Percentiles rank a stretch among this genome's conserved stretches.
Evolutionary conservation across 805 yeast genomes (phyloP).

Genomic region (Barnettozyma sucrosica): DNA sequence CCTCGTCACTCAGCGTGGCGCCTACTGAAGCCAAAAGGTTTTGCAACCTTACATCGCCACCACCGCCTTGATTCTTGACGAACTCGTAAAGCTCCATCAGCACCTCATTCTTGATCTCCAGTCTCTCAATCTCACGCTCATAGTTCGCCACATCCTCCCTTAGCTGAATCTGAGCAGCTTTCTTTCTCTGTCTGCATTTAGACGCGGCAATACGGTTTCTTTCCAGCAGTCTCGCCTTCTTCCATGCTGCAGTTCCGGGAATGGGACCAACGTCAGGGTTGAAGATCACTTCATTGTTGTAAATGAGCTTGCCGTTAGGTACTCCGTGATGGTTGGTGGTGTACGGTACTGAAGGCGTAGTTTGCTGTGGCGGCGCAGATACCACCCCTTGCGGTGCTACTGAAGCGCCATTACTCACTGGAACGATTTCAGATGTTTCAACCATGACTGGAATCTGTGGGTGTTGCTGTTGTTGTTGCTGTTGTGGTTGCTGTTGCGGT

Average conservation of each 20-base stretch:
- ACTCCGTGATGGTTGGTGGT: constrained; percentile 18
- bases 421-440: not conserved
- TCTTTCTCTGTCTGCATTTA: constrained; percentile 62
- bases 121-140: constrained; percentile 36
- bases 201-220: constrained; percentile 65
- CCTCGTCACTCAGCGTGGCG: not conserved
- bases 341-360: constrained; percentile 4
- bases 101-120: constrained; percentile 29
- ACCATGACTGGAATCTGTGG: not conserved
- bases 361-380: constrained; percentile 2
- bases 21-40: not conserved
- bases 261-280: constrained; percentile 49
- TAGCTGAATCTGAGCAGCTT: constrained; percentile 61
- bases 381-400: not conserved
- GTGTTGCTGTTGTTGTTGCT: not conserved
- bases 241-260: constrained; percentile 69
- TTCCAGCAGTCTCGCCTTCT: constrained; percentile 53
- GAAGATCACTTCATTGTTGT: constrained; percentile 43
- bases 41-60: constrained; percentile 1
- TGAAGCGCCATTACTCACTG: not conserved
- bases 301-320: constrained; percentile 42
- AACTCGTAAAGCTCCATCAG: constrained; percentile 6
- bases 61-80: constrained; percentile 2
- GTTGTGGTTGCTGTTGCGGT: too few relatives aligned
- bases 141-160: constrained; percentile 52